phyloP scores from a whole-genome alignment of 177 flowering plant species.

The Vitis hybrid region DNA sequence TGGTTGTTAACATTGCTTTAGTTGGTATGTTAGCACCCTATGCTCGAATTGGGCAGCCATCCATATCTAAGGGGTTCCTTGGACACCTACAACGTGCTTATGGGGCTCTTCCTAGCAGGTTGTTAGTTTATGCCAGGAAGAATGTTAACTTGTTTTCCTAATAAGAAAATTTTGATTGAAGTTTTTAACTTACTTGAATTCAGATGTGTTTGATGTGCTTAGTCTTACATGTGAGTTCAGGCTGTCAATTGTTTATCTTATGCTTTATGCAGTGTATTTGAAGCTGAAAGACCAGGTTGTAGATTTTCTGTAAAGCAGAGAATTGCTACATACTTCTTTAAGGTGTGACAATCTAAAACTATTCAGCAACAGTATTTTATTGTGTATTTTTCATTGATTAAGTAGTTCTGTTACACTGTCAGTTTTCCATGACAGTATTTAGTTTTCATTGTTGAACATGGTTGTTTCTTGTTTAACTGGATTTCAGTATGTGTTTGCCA shows the following conservation, averaged over 20 bases:
- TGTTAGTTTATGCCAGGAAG: background rate
- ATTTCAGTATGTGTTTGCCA: background rate
- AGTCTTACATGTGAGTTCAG: background rate
- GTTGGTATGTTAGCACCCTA: conserved; percentile 86
- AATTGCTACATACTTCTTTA: conserved; percentile 71
- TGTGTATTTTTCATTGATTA: too few species aligned
- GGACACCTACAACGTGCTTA: conserved; percentile 36
- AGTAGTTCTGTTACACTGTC: background rate
- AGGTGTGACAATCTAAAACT: conserved; percentile 31
- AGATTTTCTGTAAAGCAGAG: conserved; percentile 65
- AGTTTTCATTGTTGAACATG: too few species aligned
- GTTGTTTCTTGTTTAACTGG: background rate
- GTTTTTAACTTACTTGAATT: background rate
- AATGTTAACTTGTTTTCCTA: conserved; percentile 3
- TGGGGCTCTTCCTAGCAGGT: conserved; percentile 69
- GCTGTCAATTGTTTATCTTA: background rate
- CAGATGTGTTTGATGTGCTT: background rate
- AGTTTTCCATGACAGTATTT: too few species aligned
- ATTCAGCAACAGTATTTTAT: too few species aligned
- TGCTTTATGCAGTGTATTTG: conserved; percentile 67
- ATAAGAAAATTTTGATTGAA: background rate
- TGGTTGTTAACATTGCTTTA: conserved; percentile 82
- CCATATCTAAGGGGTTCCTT: conserved; percentile 27
- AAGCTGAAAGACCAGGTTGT: conserved; percentile 85
- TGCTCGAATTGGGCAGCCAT: conserved; percentile 61